These are phyloP conservation scores for Conticribra weissflogii DNA, from an alignment of 108 stramenopile genomes.

Conservation along the genomic window DNA sequence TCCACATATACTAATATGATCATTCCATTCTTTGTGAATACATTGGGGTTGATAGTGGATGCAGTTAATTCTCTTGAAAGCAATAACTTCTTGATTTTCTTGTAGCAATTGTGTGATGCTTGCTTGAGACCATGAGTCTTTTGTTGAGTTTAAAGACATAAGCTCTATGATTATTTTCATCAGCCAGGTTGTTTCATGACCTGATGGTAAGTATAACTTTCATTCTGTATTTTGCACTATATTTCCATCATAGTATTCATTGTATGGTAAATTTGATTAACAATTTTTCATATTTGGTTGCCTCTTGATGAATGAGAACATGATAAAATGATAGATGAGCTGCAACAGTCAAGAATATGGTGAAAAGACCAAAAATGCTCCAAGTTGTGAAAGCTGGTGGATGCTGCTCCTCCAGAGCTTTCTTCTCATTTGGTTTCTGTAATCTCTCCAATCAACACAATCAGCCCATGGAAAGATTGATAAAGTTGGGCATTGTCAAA, in stretches of 20 bases:
- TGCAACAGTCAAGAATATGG: neutral
- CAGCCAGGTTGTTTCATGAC: slow-evolving; percentile 1
- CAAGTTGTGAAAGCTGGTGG: neutral
- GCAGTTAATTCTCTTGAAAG: slow-evolving; percentile 6
- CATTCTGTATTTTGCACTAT: too few species aligned
- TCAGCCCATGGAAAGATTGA: neutral
- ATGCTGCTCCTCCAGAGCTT: neutral
- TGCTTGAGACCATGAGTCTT: slow-evolving; percentile 24
- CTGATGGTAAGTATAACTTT: slow-evolving; percentile 22
- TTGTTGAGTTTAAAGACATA: slow-evolving; percentile 18
- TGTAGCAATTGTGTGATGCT: slow-evolving; percentile 14
- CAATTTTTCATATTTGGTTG: slow-evolving; percentile 4
- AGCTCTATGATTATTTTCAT: too few species aligned
- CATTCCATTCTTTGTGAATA: neutral
- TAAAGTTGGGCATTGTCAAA: neutral
- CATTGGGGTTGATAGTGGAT: slow-evolving; percentile 7
- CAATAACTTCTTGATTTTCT: slow-evolving; percentile 6
- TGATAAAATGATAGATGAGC: neutral
- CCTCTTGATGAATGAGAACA: neutral
- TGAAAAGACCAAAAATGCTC: neutral
- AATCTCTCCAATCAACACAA: neutral
- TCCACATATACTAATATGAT: slow-evolving; percentile 9
- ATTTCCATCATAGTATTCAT: slow-evolving; percentile 16
- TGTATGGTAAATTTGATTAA: slow-evolving; percentile 4
- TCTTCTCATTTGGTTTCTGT: neutral